Evolutionary conservation across 176 grass and related monocot genomes (phyloP).

Genomic region (Oropetium thomaeum): DNA sequence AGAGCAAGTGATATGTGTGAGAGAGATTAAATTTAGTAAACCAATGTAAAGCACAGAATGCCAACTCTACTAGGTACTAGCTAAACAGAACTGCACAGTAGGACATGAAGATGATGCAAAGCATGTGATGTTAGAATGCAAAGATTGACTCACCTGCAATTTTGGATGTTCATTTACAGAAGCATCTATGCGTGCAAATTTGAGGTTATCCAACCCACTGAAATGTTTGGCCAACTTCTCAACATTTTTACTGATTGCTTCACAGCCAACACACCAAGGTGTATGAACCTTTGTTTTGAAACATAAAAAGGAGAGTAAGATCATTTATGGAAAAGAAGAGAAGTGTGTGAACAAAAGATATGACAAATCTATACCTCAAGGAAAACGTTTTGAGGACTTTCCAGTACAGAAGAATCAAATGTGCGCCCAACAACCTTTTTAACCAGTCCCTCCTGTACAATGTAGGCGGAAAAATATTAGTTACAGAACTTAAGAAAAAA

Average conservation of each 20-base stretch:
- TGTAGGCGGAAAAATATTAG: background rate
- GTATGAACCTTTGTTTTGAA: constrained; percentile 50
- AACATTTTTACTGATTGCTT: constrained; percentile 58
- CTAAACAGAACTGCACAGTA: background rate
- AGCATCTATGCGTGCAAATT: constrained; percentile 70
- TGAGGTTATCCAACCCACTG: constrained; percentile 50
- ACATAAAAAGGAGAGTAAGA: constrained; percentile 18
- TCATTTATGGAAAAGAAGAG: constrained; percentile 11
- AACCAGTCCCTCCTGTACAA: constrained; percentile 52
- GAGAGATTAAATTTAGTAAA: background rate
- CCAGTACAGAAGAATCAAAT: constrained; percentile 55
- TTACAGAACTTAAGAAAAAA: constrained; percentile 6
- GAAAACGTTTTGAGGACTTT: constrained; percentile 54
- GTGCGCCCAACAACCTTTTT: constrained; percentile 76
- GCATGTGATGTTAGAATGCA: background rate
- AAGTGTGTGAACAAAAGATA: background rate
- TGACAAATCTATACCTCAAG: constrained; percentile 46
- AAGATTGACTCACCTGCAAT: constrained; percentile 53
- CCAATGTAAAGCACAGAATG: background rate
- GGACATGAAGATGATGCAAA: background rate
- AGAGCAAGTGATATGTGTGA: background rate
- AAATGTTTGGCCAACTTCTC: constrained; percentile 69
- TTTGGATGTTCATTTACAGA: constrained; percentile 80
- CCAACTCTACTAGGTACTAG: background rate
- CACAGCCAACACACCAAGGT: constrained; percentile 80